A percentile compares a stretch with the other conserved stretches of the same genome.
Evolutionary conservation across 371 early-diverging fungal species (phyloP).

Genomic region (Nosema bombycis): DNA sequence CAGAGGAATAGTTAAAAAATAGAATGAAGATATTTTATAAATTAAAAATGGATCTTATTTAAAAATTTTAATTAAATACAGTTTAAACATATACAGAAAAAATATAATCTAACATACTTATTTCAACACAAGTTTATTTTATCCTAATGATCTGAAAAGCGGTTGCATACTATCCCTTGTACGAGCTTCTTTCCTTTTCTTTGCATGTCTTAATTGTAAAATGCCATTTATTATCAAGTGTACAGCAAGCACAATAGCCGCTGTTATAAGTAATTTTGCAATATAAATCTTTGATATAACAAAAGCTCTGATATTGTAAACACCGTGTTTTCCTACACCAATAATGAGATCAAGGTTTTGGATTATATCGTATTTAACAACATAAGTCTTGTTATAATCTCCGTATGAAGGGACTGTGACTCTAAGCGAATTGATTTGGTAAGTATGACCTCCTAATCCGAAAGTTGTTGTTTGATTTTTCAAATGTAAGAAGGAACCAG

Average conservation of each 20-base stretch:
- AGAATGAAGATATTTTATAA: not conserved
- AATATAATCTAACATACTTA: not conserved
- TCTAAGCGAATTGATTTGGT: conserved; percentile 46
- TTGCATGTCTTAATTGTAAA: conserved; percentile 42
- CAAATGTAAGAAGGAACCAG: conserved; percentile 51
- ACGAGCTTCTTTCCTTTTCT: conserved; percentile 24
- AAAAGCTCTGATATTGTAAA: conserved; percentile 40
- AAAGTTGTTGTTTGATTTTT: conserved; percentile 43
- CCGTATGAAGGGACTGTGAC: conserved; percentile 31
- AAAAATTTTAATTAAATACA: too few species aligned
- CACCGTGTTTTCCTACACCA: conserved; percentile 23
- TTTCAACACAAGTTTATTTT: not conserved
- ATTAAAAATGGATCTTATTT: too few species aligned
- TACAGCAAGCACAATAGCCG: conserved; percentile 40
- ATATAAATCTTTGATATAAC: conserved; percentile 45
- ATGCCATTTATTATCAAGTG: conserved; percentile 32
- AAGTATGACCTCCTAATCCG: conserved; percentile 58
- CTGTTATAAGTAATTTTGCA: conserved; percentile 37
- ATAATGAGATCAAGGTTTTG: conserved; percentile 58
- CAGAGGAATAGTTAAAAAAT: not conserved
- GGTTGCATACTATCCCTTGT: conserved; percentile 39
- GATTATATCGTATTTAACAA: conserved; percentile 43
- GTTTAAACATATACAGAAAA: not conserved
- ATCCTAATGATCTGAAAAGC: conserved; percentile 30
- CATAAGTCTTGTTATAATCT: conserved; percentile 18